Conservation (phyloP, 345 rosid genomes). For the Lumnitzera racemosa region DNA sequence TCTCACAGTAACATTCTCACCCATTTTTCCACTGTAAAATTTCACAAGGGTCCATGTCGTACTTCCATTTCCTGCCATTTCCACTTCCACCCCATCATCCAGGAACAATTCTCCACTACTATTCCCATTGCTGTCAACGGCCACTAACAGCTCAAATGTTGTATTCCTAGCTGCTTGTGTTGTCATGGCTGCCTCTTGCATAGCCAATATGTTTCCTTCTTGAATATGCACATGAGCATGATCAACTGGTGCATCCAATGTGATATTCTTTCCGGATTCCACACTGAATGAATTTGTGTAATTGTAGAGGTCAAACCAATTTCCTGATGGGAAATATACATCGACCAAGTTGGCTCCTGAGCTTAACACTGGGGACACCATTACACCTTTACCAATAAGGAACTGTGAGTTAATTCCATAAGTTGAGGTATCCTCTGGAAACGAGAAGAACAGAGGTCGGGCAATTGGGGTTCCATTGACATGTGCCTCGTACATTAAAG, state of each 20-base stretch:
- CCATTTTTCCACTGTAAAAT: slow-evolving; percentile 25
- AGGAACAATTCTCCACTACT: slow-evolving; percentile 47
- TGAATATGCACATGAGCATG: slow-evolving; percentile 50
- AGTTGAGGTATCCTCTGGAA: slow-evolving; percentile 44
- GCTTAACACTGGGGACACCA: slow-evolving; percentile 53
- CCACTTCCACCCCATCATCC: slow-evolving; percentile 50
- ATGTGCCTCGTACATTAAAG: slow-evolving; percentile 59
- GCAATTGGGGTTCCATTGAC: slow-evolving; percentile 58
- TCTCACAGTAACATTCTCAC: slow-evolving; percentile 15
- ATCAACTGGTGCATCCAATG: slow-evolving; percentile 44
- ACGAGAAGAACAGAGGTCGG: slow-evolving; percentile 69
- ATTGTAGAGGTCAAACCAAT: slow-evolving; percentile 68
- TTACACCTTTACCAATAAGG: slow-evolving; percentile 44
- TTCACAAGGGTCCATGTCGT: slow-evolving; percentile 37
- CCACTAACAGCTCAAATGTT: slow-evolving; percentile 43
- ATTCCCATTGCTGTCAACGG: slow-evolving; percentile 27
- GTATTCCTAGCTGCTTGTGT: slow-evolving; percentile 43
- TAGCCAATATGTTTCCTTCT: slow-evolving; percentile 54
- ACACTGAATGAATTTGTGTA: slow-evolving; percentile 29
- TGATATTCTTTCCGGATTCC: slow-evolving; percentile 26
- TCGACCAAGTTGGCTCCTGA: slow-evolving; percentile 26
- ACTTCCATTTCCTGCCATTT: slow-evolving; percentile 48
- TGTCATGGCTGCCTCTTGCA: slow-evolving; percentile 72
- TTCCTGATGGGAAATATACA: slow-evolving; percentile 64
- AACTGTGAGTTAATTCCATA: slow-evolving; percentile 48